Evolutionary conservation across 2,329 filamentous ascomycete genomes (phyloP).

Genomic region (Diaporthe sp.): DNA sequence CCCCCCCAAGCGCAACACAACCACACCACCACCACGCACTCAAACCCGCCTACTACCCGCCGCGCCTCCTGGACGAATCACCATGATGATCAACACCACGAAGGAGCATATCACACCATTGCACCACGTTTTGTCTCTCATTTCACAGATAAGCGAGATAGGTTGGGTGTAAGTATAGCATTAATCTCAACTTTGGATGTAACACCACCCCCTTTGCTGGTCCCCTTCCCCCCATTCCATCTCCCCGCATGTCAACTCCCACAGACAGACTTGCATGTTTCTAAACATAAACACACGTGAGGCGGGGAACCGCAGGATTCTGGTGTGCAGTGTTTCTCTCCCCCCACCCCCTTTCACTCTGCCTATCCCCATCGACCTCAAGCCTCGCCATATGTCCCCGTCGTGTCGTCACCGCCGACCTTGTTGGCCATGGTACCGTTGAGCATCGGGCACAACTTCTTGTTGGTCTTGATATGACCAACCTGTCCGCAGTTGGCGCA

Average conservation of each 20-base stretch:
- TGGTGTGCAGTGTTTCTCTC: neutral
- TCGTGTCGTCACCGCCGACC: conserved; percentile 33
- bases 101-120: neutral
- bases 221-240: neutral
- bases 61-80: conserved; percentile 31
- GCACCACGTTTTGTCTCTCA: neutral
- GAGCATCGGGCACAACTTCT: conserved; percentile 70
- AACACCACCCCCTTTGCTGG: conserved; percentile 11
- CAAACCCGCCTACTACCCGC: neutral
- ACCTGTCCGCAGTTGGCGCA: conserved; percentile 98
- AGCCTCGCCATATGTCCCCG: conserved; percentile 38
- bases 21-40: neutral
- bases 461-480: conserved; percentile 99
- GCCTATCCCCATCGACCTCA: neutral
- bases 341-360: neutral
- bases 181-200: conserved; percentile 20
- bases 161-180: conserved; percentile 7
- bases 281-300: conserved; percentile 29
- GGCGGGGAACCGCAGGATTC: neutral
- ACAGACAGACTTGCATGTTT: neutral
- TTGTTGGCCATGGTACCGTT: conserved; percentile 39
- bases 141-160: neutral
- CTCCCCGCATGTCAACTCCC: neutral
- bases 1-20: neutral
- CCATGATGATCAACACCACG: neutral